Evolutionary conservation across 192 early-diverging fungal species (phyloP), one percentile per base, ranked within the genome.

Genomic region (Dissophora ornata): DNA sequence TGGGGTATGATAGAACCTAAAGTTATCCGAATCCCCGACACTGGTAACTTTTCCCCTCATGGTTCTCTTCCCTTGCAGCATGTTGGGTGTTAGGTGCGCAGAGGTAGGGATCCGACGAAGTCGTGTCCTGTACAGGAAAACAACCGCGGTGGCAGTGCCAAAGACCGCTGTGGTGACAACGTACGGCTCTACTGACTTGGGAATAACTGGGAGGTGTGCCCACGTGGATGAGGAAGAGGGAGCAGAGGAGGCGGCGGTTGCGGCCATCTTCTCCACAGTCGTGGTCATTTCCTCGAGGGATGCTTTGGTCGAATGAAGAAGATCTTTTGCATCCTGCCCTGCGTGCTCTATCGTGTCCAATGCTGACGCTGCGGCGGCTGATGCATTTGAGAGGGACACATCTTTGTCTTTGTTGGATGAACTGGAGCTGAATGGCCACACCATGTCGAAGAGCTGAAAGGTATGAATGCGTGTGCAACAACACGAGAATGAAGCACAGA

Each of bases 11-110:
- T 83, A 87, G 13, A 87, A 61, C 25, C 86, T 62, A 55, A 88
- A 86, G 30, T 86, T 86, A 24, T 88, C 86, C 19, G 84, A 83
- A 57, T 88, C 86, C 12, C 83, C 83, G 11, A 88, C 85, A 40
- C 78, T 71, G 2, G 80, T 74, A 16, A 84, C 86, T 50, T 49
- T 81, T 1, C 86, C 86, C 18, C 38, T 70, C 4, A 88, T 55
- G 0, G 61, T 59, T 10, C 62, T 24, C 18, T 67, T 68, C 21
- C 61, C 67, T 32, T 66, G 53, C 44, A 88, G 67, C 34, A 46
- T 74, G 44, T 79, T 68, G 15, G 81, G 84, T 19, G 84, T 82
- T 29, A 88, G 71, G 50, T 86, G 81, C 0, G 58, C 80, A 3
- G 79, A 52, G 3, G 84, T 79, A 16, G 75, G 67, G 30, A 81